Conservation (phyloP, 2,329 filamentous ascomycete genomes). For the Colletotrichum sp. region DNA sequence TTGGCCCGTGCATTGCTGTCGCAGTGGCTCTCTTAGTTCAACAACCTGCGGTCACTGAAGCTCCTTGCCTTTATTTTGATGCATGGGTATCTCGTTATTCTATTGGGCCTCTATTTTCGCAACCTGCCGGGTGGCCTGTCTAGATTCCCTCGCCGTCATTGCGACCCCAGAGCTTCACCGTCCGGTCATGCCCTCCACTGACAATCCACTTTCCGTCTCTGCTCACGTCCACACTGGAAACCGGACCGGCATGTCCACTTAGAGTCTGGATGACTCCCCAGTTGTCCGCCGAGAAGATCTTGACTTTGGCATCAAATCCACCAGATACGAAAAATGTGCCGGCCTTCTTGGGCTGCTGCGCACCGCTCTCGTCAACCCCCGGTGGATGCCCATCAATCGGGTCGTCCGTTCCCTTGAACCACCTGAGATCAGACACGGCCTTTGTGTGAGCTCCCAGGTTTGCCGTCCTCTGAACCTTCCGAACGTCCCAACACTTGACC, state of each 20-base stretch:
- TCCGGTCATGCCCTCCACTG: slow-evolving; percentile 91
- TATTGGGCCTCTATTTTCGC: slow-evolving; percentile 13
- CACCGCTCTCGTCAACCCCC: slow-evolving; percentile 68
- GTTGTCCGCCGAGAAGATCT: slow-evolving; percentile 95
- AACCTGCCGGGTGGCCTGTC: background rate
- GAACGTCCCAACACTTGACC: slow-evolving; percentile 97
- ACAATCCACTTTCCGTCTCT: slow-evolving; percentile 90
- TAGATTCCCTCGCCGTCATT: slow-evolving; percentile 70
- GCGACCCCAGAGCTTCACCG: slow-evolving; percentile 93
- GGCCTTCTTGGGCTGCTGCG: slow-evolving; percentile 76
- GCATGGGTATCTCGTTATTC: background rate
- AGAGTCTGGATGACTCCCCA: slow-evolving; percentile 90
- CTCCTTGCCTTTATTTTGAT: background rate
- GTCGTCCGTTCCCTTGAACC: slow-evolving; percentile 89
- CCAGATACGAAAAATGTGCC: slow-evolving; percentile 90
- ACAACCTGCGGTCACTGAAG: background rate
- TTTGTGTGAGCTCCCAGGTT: slow-evolving; percentile 91
- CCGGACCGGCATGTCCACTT: slow-evolving; percentile 89
- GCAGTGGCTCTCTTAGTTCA: background rate
- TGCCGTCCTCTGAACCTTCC: slow-evolving; percentile 83
- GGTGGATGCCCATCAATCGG: slow-evolving; percentile 66
- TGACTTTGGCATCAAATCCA: slow-evolving; percentile 94
- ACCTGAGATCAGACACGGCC: slow-evolving; percentile 89
- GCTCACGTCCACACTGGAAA: slow-evolving; percentile 89
- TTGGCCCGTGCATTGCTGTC: background rate